A percentile compares a stretch with the other conserved stretches of the same genome.
Evolutionary conservation across 495 filamentous ascomycete genomes (phyloP).

Genomic region (Penicillium salamii): DNA sequence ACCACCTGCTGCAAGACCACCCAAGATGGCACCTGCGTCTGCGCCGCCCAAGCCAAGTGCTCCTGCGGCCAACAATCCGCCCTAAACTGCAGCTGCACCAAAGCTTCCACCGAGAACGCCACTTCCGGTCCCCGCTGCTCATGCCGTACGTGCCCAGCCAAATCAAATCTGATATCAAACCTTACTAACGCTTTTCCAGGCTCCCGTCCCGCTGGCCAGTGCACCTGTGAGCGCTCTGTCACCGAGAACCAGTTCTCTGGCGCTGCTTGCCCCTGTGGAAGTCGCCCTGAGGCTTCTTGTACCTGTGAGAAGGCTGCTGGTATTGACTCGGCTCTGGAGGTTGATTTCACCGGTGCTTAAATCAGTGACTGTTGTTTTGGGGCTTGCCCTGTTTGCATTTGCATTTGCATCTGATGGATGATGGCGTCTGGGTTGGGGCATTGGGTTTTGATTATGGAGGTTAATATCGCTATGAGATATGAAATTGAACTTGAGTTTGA

Average conservation of each 20-base stretch:
- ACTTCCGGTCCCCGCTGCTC: slow-evolving; percentile 75
- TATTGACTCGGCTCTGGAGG: slow-evolving; percentile 55
- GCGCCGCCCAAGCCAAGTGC: slow-evolving; percentile 66
- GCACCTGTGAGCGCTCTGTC: slow-evolving; percentile 73
- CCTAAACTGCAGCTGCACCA: slow-evolving; percentile 81
- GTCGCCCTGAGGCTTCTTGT: slow-evolving; percentile 71
- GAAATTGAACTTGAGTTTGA: no score
- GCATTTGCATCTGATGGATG: neutral
- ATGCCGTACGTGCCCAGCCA: slow-evolving; percentile 57
- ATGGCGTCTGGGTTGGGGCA: no score
- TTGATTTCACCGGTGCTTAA: slow-evolving; percentile 64
- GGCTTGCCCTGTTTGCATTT: no score
- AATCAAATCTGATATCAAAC: neutral
- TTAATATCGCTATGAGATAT: no score
- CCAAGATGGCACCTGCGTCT: slow-evolving; percentile 52
- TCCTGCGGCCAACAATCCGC: slow-evolving; percentile 86
- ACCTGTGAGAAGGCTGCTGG: slow-evolving; percentile 74
- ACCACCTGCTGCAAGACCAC: slow-evolving; percentile 64
- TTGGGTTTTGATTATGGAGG: no score
- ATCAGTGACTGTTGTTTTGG: slow-evolving; percentile 4
- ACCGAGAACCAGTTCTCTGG: slow-evolving; percentile 67
- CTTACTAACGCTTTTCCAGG: slow-evolving; percentile 36
- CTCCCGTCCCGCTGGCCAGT: slow-evolving; percentile 70
- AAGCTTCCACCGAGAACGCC: slow-evolving; percentile 71
- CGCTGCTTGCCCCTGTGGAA: slow-evolving; percentile 71